phyloP scores from a whole-genome alignment of 768 basidiomycete genomes.

The Lentinula aciculospora region DNA sequence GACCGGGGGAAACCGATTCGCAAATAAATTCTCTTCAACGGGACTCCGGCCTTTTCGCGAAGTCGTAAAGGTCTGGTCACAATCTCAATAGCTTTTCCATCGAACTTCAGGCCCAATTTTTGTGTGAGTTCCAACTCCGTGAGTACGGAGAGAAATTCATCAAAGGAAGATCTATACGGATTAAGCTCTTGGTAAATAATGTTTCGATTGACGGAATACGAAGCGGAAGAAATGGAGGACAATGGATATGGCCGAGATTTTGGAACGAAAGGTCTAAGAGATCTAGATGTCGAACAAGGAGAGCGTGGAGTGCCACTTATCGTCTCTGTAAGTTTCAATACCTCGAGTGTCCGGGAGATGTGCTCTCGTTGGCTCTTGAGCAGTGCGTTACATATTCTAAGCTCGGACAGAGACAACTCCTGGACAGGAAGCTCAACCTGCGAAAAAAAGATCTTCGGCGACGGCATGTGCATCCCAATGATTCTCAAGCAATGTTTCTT shows the following conservation, averaged over 20 bases:
- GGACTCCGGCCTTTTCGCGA: too few relatives aligned
- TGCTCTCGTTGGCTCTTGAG: not conserved
- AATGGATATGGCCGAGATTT: too few relatives aligned
- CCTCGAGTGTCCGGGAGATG: not conserved
- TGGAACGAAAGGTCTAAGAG: too few relatives aligned
- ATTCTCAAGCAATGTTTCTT: not conserved
- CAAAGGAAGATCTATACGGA: not conserved
- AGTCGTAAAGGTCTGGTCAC: too few relatives aligned
- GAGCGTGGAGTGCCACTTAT: not conserved
- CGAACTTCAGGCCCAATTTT: not conserved
- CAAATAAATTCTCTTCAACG: not conserved
- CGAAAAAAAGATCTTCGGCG: not conserved
- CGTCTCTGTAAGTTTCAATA: not conserved
- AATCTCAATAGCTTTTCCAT: not conserved
- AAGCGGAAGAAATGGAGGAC: too few relatives aligned
- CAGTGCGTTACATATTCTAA: not conserved
- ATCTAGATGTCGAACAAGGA: not conserved
- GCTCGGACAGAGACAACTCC: not conserved
- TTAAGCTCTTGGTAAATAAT: not conserved
- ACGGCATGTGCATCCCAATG: not conserved
- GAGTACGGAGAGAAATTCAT: not conserved
- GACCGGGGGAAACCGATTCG: not conserved
- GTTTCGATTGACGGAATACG: not conserved
- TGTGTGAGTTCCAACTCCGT: not conserved
- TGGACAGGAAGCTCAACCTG: not conserved